A percentile compares a stretch with the other conserved stretches of the same genome.
phyloP scores from a whole-genome alignment of 345 rosid genomes.

The Gynandropsis gynandra region DNA sequence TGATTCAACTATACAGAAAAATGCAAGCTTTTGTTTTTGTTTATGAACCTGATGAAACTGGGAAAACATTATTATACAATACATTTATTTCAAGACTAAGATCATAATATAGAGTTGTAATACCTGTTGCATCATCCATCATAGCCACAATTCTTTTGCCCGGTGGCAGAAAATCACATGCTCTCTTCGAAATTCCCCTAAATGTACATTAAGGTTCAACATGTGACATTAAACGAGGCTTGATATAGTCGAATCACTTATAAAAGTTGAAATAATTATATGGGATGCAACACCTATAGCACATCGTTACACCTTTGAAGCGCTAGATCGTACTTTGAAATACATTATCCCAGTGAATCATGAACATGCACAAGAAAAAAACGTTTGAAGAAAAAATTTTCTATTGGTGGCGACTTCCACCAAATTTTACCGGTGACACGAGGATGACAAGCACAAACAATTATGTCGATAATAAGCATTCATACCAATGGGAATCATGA shows the following conservation, averaged over 20 bases:
- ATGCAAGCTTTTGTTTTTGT: too few species aligned
- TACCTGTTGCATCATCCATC: not conserved
- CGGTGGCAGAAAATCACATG: not conserved
- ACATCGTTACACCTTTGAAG: slow-evolving; percentile 2
- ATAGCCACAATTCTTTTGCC: not conserved
- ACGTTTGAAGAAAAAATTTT: not conserved
- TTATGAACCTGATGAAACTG: too few species aligned
- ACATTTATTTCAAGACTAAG: too few species aligned
- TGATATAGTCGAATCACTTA: slow-evolving; percentile 1
- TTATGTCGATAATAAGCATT: too few species aligned
- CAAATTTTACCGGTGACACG: not conserved
- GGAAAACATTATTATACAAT: too few species aligned
- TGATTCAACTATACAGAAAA: too few species aligned
- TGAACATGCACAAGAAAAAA: not conserved
- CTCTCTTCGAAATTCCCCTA: slow-evolving; percentile 8
- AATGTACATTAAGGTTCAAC: slow-evolving; percentile 4
- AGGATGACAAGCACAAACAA: too few species aligned
- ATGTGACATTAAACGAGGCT: not conserved
- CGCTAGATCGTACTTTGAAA: not conserved
- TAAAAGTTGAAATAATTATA: slow-evolving; percentile 1
- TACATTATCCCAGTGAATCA: not conserved
- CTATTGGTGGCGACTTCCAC: not conserved
- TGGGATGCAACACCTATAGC: slow-evolving; percentile 12
- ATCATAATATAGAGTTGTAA: not conserved
- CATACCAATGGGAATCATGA: too few species aligned